These are phyloP conservation scores for Trypanosoma conorhini DNA, from an alignment of 208 protist species.

Conservation along the genomic window DNA sequence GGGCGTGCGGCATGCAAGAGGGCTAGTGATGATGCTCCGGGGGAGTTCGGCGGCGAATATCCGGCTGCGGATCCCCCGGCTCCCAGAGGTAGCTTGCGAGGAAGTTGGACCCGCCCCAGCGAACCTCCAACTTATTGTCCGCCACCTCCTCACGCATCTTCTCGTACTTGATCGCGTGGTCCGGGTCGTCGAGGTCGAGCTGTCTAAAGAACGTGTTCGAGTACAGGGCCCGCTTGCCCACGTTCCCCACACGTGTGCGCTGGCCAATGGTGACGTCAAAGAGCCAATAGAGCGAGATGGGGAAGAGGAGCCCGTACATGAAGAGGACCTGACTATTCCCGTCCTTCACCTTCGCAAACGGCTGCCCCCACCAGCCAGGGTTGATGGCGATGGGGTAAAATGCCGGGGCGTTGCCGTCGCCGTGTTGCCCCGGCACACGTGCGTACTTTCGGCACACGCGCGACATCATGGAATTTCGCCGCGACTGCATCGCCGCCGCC, in stretches of 20 bases:
- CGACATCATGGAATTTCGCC: constrained; percentile 82
- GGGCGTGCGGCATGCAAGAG: background rate
- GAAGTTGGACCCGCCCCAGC: constrained; percentile 89
- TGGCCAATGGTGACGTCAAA: constrained; percentile 78
- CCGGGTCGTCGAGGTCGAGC: constrained; percentile 87
- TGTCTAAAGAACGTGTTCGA: constrained; percentile 85
- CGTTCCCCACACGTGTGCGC: constrained; percentile 61
- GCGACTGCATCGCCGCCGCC: constrained; percentile 58
- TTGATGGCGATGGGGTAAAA: constrained; percentile 91
- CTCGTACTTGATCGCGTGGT: constrained; percentile 88
- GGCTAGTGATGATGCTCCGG: constrained; percentile 31
- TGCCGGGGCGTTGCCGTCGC: constrained; percentile 67
- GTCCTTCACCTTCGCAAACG: constrained; percentile 88
- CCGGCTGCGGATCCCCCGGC: constrained; percentile 85
- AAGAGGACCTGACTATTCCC: constrained; percentile 71
- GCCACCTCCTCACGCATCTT: constrained; percentile 83
- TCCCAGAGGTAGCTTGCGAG: constrained; percentile 90
- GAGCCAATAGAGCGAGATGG: constrained; percentile 75
- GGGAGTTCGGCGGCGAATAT: constrained; percentile 79
- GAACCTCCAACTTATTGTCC: constrained; percentile 83
- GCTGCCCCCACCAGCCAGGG: constrained; percentile 87
- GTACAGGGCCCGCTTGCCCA: constrained; percentile 78
- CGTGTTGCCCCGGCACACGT: constrained; percentile 87
- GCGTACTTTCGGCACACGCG: constrained; percentile 83
- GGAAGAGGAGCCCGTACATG: constrained; percentile 61